Evolutionary conservation across 805 yeast genomes (phyloP), one percentile per base, ranked within the genome.

Genomic region (Cyberlindnera sargentensis): DNA sequence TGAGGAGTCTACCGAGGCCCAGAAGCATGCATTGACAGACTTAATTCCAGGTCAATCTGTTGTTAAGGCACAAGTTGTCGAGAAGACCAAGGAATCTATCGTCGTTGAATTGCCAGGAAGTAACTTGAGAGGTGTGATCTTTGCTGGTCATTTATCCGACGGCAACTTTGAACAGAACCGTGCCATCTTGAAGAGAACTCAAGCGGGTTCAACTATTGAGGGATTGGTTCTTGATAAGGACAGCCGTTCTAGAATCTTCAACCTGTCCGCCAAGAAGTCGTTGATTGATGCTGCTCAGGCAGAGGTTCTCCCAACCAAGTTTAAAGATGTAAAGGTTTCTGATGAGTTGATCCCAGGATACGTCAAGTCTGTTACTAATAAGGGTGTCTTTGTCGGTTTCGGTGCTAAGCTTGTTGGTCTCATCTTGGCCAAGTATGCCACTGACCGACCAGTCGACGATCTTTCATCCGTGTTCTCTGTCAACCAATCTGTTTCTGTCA

Each of bases 341-440:
- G 66, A 67, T 36, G 66, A 66, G 25, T 55, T 67, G 28, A 63
- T 86, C 41, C 73, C 76, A 45, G 99, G 98, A 36, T 90, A 71
- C 60, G 78, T 91, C 34, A 83, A 79, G 51, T 81, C 89, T 20
- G 77, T 83, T 20, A 85, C 95, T n/a, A 73, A 72, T 37, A 73
- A 73, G 58, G 98, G 98, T 50, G 69, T 88, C 9, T 91, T 91
- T 60, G 84, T 91, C 45, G 76, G 82, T 0, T 91, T 91, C 63
- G 87, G 82, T 44, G 83, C 84, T 49, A 76, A 75, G 42, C 75
- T 91, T 49, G 85, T 87, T 30, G 98, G 97, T 41, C 72, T 91
- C 50, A 84, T 88, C 4, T 73, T 86, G 47, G 84, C 90, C 44
- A 79, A 82, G 57, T 79, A 82, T 53, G 84, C 84, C 24, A 70